Evolutionary conservation across 305 asterid species (phyloP).

Genomic region (Fraxinus baroniana): DNA sequence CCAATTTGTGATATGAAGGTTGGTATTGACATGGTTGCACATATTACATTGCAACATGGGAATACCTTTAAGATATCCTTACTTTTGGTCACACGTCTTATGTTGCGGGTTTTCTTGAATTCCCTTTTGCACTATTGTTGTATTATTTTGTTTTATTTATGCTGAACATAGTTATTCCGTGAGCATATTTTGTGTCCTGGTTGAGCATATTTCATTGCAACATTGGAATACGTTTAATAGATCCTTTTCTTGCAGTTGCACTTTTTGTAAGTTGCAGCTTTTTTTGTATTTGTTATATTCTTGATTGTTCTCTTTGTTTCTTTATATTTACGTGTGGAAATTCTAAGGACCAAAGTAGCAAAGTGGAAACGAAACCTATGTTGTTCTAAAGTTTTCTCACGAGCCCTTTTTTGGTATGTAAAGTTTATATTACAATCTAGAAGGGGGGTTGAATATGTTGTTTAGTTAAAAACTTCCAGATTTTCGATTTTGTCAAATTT

Average conservation of each 20-base stretch:
- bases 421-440: neutral
- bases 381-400: neutral
- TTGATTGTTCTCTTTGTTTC: conserved; percentile 11
- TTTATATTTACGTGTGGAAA: neutral
- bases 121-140: neutral
- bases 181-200: conserved; percentile 3
- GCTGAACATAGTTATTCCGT: neutral
- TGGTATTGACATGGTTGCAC: conserved; percentile 99
- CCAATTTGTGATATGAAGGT: conserved; percentile 88
- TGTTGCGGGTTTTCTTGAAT: conserved; percentile 12
- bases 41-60: conserved; percentile 90
- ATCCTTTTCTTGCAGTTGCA: conserved; percentile 51
- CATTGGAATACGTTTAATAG: conserved; percentile 82
- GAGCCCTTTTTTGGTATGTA: neutral
- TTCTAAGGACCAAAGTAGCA: neutral
- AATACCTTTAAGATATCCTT: conserved; percentile 93
- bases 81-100: neutral
- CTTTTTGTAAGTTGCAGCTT: conserved; percentile 2
- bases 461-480: neutral
- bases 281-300: neutral
- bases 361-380: neutral
- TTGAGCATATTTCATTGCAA: conserved; percentile 73
- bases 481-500: neutral
- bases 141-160: conserved; percentile 10
- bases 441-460: neutral